Evolutionary conservation across 139 green algal genomes (phyloP).

Genomic region (Trebouxia sp.): DNA sequence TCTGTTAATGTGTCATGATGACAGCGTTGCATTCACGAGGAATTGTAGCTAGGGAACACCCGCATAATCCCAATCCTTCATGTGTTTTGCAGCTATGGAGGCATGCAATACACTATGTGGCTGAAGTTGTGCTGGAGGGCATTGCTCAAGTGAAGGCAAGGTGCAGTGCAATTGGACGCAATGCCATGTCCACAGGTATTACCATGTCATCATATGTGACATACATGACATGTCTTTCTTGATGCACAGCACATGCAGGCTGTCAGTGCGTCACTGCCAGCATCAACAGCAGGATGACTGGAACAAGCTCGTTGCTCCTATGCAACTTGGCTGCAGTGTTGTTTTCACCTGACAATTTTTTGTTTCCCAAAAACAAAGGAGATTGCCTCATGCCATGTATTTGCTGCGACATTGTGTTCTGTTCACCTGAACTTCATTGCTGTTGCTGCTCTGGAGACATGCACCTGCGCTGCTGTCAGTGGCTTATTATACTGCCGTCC

Average conservation of each 20-base stretch:
- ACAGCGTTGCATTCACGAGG: not conserved
- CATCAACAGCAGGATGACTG: not conserved
- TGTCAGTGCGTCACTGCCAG: not conserved
- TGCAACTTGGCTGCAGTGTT: no score
- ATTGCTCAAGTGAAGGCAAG: constrained; percentile 46
- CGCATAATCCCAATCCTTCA: not conserved
- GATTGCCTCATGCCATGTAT: no score
- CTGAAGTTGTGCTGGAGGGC: constrained; percentile 60
- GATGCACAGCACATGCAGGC: not conserved
- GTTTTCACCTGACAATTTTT: no score
- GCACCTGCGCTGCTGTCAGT: no score
- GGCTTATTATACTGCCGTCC: no score
- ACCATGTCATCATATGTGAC: not conserved
- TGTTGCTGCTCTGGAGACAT: no score
- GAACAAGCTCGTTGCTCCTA: no score
- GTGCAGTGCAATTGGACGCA: constrained; percentile 68
- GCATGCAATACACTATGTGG: constrained; percentile 44
- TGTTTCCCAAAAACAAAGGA: no score
- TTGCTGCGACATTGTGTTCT: no score
- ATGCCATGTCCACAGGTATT: constrained; percentile 68
- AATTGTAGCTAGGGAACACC: not conserved
- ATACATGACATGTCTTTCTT: not conserved
- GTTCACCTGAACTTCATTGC: no score
- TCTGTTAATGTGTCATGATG: not conserved
- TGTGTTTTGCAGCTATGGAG: constrained; percentile 54